Evolutionary conservation across 257 asterid genomes (phyloP).

Genomic region (Lantana camara): DNA sequence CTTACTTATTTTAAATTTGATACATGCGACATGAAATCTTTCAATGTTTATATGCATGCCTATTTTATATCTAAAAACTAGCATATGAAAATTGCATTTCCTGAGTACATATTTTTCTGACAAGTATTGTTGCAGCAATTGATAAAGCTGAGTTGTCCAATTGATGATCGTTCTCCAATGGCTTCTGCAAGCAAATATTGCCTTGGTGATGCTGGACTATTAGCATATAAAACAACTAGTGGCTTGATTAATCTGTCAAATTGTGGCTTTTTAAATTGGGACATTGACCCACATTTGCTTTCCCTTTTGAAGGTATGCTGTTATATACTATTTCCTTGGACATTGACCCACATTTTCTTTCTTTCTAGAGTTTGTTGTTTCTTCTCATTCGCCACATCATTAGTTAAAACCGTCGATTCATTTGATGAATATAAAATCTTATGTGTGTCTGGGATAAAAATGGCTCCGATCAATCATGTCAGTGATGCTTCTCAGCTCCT

Average conservation of each 20-base stretch:
- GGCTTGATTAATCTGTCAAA: constrained; percentile 69
- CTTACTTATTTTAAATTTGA: constrained; percentile 7
- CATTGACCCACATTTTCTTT: not conserved
- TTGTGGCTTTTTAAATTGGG: constrained; percentile 64
- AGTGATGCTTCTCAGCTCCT: constrained; percentile 4
- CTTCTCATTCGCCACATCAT: too few species aligned
- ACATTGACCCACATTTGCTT: constrained; percentile 75
- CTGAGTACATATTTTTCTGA: constrained; percentile 24
- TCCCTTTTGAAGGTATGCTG: constrained; percentile 78
- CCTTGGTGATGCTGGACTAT: constrained; percentile 65
- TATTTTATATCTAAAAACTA: constrained; percentile 18
- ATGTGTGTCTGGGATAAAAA: not conserved
- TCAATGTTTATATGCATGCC: constrained; percentile 3
- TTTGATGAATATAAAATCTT: not conserved
- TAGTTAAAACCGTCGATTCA: not conserved
- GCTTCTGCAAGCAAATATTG: constrained; percentile 64
- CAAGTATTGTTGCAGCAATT: constrained; percentile 59
- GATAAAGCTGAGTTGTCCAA: constrained; percentile 57
- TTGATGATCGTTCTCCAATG: constrained; percentile 87
- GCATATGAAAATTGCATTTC: constrained; percentile 9
- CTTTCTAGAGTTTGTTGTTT: too few species aligned
- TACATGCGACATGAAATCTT: not conserved
- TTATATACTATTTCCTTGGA: not conserved
- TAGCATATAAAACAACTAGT: constrained; percentile 71
- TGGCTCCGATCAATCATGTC: not conserved